These are phyloP conservation scores for Leccinum fallax DNA, from an alignment of 1,284 basidiomycete species.

Conservation along the genomic window DNA sequence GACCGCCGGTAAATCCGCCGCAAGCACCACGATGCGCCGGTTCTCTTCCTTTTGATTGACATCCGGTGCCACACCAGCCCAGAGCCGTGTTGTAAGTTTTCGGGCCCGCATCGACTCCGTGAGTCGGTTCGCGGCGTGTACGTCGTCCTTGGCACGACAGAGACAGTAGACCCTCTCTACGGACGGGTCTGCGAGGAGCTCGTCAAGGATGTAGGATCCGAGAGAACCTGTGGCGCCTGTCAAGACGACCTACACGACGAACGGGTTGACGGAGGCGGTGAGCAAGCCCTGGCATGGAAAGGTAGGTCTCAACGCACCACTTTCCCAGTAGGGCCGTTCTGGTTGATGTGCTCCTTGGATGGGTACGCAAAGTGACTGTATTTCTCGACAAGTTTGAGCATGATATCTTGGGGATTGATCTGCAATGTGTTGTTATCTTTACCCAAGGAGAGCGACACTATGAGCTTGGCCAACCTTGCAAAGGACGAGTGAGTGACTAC, in stretches of 20 bases:
- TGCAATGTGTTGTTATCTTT: conserved; percentile 3
- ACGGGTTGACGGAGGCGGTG: neutral
- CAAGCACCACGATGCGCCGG: conserved; percentile 43
- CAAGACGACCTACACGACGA: conserved; percentile 39
- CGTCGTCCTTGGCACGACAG: conserved; percentile 48
- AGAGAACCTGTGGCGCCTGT: conserved; percentile 66
- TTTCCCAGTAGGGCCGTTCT: conserved; percentile 13
- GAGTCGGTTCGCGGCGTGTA: conserved; percentile 41
- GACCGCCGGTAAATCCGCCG: conserved; percentile 44
- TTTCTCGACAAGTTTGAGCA: conserved; percentile 32
- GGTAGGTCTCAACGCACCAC: conserved; percentile 15
- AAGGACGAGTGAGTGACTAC: neutral
- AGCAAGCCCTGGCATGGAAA: neutral
- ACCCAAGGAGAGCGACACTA: conserved; percentile 20
- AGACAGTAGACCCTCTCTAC: conserved; percentile 54
- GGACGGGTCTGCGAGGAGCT: conserved; percentile 40
- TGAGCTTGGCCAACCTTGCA: conserved; percentile 24
- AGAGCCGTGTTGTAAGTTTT: conserved; percentile 24
- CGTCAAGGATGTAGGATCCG: conserved; percentile 54
- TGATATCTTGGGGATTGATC: conserved; percentile 17
- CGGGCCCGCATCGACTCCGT: conserved; percentile 37
- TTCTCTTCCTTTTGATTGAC: conserved; percentile 7
- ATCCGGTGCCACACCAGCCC: neutral
- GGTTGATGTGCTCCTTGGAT: neutral
- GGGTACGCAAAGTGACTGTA: conserved; percentile 21